phyloP scores from a whole-genome alignment of 2,329 filamentous ascomycete species.

The Pseudogymnoascus sp. region DNA sequence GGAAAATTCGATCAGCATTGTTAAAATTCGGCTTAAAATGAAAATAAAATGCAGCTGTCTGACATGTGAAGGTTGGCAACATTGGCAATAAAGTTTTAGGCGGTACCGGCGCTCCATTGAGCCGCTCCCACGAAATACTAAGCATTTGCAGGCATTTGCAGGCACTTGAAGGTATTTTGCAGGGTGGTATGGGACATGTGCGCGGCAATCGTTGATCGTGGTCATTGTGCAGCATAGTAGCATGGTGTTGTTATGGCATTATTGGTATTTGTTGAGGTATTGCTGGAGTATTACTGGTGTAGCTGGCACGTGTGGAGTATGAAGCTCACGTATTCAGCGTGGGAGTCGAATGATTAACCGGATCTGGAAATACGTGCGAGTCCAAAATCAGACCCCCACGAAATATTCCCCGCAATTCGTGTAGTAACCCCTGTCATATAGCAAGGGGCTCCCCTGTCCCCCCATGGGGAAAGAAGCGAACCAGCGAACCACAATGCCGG shows the following conservation, averaged over 20 bases:
- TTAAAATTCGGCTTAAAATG: background rate
- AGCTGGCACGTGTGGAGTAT: background rate
- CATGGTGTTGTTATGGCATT: background rate
- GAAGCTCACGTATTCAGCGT: background rate
- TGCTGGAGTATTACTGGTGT: background rate
- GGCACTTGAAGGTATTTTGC: background rate
- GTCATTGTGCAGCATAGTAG: background rate
- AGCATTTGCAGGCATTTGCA: background rate
- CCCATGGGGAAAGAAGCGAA: slow-evolving; percentile 6
- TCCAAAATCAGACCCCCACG: background rate
- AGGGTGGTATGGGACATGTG: background rate
- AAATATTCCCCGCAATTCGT: background rate
- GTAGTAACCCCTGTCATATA: background rate
- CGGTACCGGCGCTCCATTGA: background rate
- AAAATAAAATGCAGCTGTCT: background rate
- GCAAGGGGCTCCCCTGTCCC: background rate
- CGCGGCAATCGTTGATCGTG: background rate
- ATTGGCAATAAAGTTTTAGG: background rate
- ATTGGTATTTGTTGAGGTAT: background rate
- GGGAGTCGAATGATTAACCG: background rate
- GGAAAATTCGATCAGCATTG: background rate
- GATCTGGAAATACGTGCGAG: background rate
- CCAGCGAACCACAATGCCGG: background rate
- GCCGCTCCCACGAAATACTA: background rate
- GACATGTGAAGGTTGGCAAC: slow-evolving; percentile 1